Evolutionary conservation across 805 yeast species (phyloP), one percentile per base, ranked within the genome.

Genomic region (Candida ficus): DNA sequence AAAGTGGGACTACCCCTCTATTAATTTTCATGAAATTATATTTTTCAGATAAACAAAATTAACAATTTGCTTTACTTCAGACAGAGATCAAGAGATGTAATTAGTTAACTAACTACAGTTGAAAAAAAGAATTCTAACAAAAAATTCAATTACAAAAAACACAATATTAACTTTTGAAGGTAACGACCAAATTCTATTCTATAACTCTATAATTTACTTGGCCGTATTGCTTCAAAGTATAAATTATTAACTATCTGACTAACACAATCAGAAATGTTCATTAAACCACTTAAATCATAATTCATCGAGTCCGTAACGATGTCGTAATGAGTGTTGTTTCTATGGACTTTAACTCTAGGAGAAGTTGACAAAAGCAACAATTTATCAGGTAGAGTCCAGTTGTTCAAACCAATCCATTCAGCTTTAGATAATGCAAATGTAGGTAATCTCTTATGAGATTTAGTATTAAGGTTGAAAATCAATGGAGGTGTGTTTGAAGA

Each of bases 361-460:
- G 31, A 25, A 3, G 7, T n/a, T 25, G 22, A 11, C 14, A 36
- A 9, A 4, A 36, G 16, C 11, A 36, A 8, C 11, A 23, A n/a
- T 17, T 20, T 36, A 12, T 36, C 33, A 8, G 39, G 43, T 9
- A 40, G 39, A 17, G 13, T 27, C 39, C 39, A 40, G 34, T 32
- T 27, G n/a, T 32, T 20, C 13, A 41, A 16, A 6, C 44, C 44
- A 4, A 37, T 25, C 44, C 44, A 41, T 2, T 33, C 19, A 4
- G 32, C 29, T 11, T 30, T 25, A 6, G 38, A 33, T n/a, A 41
- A 17, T 16, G 17, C 5, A 17, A 36, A 33, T 5, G 20, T 21
- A 3, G 33, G 33, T 4, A 40, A 23, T 18, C 27, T 17, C 14
- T 17, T n/a, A 20, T 34, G 35, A 12, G 34, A 17, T 20, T 29